These are phyloP conservation scores for Dioscorea zingiberensis DNA, from an alignment of 106 monocot genomes.

Conservation along the genomic window DNA sequence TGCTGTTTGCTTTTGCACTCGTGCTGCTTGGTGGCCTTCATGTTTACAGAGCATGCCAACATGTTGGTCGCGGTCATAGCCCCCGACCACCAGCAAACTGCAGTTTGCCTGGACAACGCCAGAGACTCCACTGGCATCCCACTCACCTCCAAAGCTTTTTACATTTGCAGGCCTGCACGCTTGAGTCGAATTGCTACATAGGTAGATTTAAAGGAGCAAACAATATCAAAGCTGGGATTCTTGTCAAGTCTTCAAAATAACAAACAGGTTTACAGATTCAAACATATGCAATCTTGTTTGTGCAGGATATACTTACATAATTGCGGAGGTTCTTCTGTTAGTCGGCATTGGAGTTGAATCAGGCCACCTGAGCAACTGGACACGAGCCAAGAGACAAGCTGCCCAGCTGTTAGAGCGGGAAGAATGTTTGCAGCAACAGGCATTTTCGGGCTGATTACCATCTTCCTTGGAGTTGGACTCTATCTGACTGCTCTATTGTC, in stretches of 20 bases:
- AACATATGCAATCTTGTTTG: background rate
- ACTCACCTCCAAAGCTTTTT: constrained; percentile 14
- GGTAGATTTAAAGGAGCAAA: no score
- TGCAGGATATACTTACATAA: constrained; percentile 62
- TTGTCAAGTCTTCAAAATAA: no score
- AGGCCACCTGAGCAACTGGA: constrained; percentile 62
- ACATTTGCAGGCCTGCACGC: constrained; percentile 47
- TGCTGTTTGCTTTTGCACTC: constrained; percentile 55
- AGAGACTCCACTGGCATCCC: constrained; percentile 4
- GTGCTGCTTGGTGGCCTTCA: constrained; percentile 58
- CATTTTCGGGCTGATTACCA: constrained; percentile 57
- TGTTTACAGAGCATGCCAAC: constrained; percentile 71
- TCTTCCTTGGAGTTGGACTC: constrained; percentile 71
- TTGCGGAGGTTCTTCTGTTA: constrained; percentile 72
- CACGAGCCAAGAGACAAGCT: constrained; percentile 30
- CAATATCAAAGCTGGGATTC: no score
- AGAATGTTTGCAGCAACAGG: constrained; percentile 65
- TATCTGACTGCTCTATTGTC: constrained; percentile 58
- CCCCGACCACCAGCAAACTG: constrained; percentile 18
- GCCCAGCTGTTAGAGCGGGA: constrained; percentile 47
- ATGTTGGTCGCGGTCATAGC: constrained; percentile 49
- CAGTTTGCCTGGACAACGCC: constrained; percentile 8
- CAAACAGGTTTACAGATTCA: no score
- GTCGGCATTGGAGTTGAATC: constrained; percentile 62
- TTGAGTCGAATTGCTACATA: constrained; percentile 66